A percentile compares a stretch with the other conserved stretches of the same genome.
phyloP scores from a whole-genome alignment of 2,329 filamentous ascomycete species.

The Ophiocordyceps camponoti-saundersi region DNA sequence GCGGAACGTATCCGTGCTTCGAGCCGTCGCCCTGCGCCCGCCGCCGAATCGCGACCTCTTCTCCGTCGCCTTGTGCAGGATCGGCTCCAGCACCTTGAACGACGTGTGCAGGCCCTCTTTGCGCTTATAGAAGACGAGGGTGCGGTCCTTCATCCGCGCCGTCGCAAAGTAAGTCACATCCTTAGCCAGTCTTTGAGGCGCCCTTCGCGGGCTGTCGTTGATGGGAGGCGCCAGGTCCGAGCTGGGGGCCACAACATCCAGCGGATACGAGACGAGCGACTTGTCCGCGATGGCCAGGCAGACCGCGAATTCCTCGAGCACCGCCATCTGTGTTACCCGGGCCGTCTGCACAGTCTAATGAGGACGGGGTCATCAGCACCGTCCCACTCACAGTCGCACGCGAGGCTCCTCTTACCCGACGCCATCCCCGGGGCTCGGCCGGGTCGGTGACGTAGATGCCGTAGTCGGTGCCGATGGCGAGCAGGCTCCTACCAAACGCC shows the following conservation, averaged over 20 bases:
- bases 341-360: conserved; percentile 54
- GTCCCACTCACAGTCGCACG: neutral
- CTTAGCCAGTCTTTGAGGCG: conserved; percentile 83
- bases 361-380: neutral
- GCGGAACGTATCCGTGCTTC: conserved; percentile 85
- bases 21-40: conserved; percentile 39
- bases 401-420: conserved; percentile 45
- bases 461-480: conserved; percentile 88
- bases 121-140: conserved; percentile 92
- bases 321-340: conserved; percentile 79
- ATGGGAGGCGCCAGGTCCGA: conserved; percentile 42
- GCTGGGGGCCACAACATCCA: conserved; percentile 63
- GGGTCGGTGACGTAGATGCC: conserved; percentile 84
- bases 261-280: conserved; percentile 78
- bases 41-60: conserved; percentile 57
- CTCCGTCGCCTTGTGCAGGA: conserved; percentile 81
- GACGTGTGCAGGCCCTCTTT: conserved; percentile 82
- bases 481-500: conserved; percentile 67
- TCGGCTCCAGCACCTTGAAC: conserved; percentile 92
- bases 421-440: conserved; percentile 81
- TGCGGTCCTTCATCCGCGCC: conserved; percentile 91
- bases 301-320: conserved; percentile 89
- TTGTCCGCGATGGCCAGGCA: conserved; percentile 87
- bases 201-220: conserved; percentile 59
- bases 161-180: conserved; percentile 96